phyloP scores from a whole-genome alignment of 805 yeast species.

The Ogataea saltuana region DNA sequence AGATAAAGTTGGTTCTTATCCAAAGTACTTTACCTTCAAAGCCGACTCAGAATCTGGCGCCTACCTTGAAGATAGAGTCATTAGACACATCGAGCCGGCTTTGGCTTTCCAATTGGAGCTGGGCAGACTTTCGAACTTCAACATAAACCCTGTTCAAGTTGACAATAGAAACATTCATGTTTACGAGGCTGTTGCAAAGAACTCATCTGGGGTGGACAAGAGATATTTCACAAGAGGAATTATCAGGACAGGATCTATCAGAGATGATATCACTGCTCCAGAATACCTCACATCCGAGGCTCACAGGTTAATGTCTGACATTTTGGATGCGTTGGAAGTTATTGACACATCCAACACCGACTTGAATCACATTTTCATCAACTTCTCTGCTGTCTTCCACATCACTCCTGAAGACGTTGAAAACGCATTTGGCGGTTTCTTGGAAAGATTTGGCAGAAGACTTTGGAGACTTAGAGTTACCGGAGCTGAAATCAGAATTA shows the following conservation, averaged over 20 bases:
- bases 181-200: constrained; percentile 94
- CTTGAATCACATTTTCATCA: constrained; percentile 94
- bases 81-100: constrained; percentile 98
- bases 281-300: constrained; percentile 96
- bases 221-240: constrained; percentile 97
- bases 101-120: constrained; percentile 96
- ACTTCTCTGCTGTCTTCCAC: constrained; percentile 93
- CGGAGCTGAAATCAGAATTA: constrained; percentile 95
- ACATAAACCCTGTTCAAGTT: constrained; percentile 91
- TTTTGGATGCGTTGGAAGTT: constrained; percentile 91
- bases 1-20: constrained; percentile 80
- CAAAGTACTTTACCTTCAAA: constrained; percentile 93
- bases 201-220: constrained; percentile 83
- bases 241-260: constrained; percentile 91
- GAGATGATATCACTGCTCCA: constrained; percentile 89
- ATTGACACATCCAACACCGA: constrained; percentile 94
- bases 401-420: constrained; percentile 95
- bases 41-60: constrained; percentile 55
- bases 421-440: constrained; percentile 95
- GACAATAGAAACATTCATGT: constrained; percentile 98
- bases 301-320: constrained; percentile 92
- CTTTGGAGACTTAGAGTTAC: constrained; percentile 96
- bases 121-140: constrained; percentile 90
- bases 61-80: constrained; percentile 83
- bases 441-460: constrained; percentile 96